Conservation (phyloP, 208 protist species). For the Herpetomonas tarakana region DNA sequence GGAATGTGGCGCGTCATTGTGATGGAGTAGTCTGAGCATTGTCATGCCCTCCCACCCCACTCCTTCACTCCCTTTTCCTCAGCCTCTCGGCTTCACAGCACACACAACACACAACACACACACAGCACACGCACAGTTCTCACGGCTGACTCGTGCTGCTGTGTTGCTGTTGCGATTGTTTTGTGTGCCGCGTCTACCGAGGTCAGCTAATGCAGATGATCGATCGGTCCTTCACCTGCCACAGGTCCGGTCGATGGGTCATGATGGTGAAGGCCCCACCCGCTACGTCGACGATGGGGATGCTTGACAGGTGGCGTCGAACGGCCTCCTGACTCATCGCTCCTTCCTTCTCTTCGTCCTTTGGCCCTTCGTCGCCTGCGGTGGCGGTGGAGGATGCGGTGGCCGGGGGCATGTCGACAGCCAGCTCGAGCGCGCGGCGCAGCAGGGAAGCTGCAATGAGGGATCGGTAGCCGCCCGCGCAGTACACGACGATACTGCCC, state of each 20-base stretch:
- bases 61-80: too few relatives aligned
- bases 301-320: neutral
- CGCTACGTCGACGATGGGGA: constrained; percentile 44
- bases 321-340: neutral
- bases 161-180: too few relatives aligned
- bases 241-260: constrained; percentile 75
- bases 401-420: constrained; percentile 2
- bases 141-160: too few relatives aligned
- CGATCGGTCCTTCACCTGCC: constrained; percentile 76
- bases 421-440: constrained; percentile 47
- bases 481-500: constrained; percentile 60
- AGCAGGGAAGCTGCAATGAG: constrained; percentile 70
- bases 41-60: too few relatives aligned
- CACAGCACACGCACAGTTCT: too few relatives aligned
- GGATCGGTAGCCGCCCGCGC: constrained; percentile 76
- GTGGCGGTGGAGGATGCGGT: constrained; percentile 1
- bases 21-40: too few relatives aligned
- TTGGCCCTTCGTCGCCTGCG: too few relatives aligned
- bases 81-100: too few relatives aligned
- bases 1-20: too few relatives aligned
- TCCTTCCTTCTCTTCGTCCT: too few relatives aligned
- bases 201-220: constrained; percentile 90
- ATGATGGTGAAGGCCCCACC: constrained; percentile 81
- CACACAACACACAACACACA: too few relatives aligned
- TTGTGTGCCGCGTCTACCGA: constrained; percentile 38